Conservation (phyloP, 306 rosid species). For the Cucumis hystrix region DNA sequence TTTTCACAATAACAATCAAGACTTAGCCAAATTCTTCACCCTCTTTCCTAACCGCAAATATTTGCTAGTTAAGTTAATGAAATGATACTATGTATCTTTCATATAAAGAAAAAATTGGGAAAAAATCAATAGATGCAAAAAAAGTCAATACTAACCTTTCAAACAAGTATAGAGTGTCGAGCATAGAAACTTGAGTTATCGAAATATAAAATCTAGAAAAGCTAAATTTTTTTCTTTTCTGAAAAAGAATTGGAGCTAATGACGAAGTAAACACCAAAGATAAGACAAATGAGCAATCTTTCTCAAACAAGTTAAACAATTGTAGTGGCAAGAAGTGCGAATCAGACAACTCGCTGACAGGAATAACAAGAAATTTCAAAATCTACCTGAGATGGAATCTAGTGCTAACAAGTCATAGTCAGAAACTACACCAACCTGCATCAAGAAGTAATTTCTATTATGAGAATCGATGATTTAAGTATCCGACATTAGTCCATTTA, state of each 20-base stretch:
- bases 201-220: neutral
- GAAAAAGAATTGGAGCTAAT: neutral
- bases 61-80: neutral
- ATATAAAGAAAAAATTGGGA: neutral
- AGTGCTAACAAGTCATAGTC: constrained; percentile 89
- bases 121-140: neutral
- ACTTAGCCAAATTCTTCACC: neutral
- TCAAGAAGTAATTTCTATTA: constrained; percentile 7
- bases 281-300: neutral
- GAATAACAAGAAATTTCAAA: neutral
- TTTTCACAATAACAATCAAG: neutral
- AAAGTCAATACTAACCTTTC: neutral
- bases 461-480: neutral
- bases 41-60: neutral
- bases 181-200: neutral
- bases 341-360: neutral
- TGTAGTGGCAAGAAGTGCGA: neutral
- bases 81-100: neutral
- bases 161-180: neutral
- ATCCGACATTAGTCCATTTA: neutral
- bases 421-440: constrained; percentile 94
- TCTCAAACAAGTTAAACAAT: neutral
- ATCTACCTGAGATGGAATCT: constrained; percentile 76
- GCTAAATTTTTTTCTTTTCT: neutral
- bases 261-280: neutral